These are phyloP conservation scores for Sherardia arvensis DNA, from an alignment of 257 asterid species.

Conservation along the genomic window DNA sequence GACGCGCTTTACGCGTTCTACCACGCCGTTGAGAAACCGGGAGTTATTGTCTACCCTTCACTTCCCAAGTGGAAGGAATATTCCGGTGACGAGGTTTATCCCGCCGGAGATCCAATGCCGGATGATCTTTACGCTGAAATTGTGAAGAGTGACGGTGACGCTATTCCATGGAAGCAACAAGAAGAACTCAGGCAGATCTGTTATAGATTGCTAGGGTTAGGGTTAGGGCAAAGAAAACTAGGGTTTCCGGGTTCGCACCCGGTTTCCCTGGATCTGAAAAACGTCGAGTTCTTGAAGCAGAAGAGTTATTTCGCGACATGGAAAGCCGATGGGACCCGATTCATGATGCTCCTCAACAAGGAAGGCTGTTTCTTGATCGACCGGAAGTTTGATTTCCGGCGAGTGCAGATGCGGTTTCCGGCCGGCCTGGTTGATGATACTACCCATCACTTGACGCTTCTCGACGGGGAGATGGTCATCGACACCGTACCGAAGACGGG, in stretches of 20 bases:
- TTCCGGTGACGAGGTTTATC: constrained; percentile 56
- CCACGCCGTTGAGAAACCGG: constrained; percentile 37
- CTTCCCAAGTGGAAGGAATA: constrained; percentile 92
- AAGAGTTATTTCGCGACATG: constrained; percentile 89
- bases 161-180: constrained; percentile 71
- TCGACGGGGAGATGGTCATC: constrained; percentile 97
- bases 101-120: constrained; percentile 85
- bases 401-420: constrained; percentile 99
- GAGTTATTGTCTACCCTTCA: constrained; percentile 9
- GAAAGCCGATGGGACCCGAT: constrained; percentile 99
- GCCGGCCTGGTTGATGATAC: too few relatives aligned
- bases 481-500: constrained; percentile 76
- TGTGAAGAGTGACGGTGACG: constrained; percentile 37
- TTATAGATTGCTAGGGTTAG: constrained; percentile 69
- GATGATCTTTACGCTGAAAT: constrained; percentile 31
- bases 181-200: constrained; percentile 55
- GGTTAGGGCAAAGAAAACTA: constrained; percentile 24
- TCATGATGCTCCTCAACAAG: constrained; percentile 89
- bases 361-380: constrained; percentile 94
- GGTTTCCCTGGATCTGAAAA: constrained; percentile 95
- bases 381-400: constrained; percentile 74
- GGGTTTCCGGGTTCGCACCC: constrained; percentile 99
- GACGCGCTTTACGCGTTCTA: constrained; percentile 75
- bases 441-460: constrained; percentile 82
- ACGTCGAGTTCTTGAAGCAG: constrained; percentile 67